These are phyloP conservation scores for Henckelia pumila DNA, from an alignment of 257 asterid species.

Conservation along the genomic window DNA sequence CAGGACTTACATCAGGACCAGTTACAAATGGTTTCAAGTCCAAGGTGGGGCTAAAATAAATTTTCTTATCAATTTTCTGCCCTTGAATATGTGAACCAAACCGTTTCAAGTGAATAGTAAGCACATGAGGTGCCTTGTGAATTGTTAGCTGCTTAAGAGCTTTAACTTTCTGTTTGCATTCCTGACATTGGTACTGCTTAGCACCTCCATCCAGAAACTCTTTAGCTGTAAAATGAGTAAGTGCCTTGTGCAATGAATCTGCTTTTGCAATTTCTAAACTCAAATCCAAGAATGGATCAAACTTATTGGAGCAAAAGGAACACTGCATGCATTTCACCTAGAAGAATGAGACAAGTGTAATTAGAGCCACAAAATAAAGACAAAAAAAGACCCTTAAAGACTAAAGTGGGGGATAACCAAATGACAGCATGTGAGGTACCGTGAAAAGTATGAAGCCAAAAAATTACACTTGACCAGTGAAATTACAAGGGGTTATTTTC, in stretches of 20 bases:
- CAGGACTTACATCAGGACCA: slow-evolving; percentile 73
- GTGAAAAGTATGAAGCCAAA: not conserved
- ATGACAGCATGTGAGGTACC: not conserved
- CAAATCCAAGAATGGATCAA: slow-evolving; percentile 88
- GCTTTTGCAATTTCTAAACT: slow-evolving; percentile 85
- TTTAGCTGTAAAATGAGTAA: slow-evolving; percentile 74
- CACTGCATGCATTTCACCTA: slow-evolving; percentile 98
- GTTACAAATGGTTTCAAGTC: slow-evolving; percentile 83
- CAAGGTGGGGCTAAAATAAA: slow-evolving; percentile 63
- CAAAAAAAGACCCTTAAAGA: not conserved
- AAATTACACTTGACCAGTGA: not conserved
- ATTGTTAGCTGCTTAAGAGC: slow-evolving; percentile 87
- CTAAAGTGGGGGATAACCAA: not conserved
- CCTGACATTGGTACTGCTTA: slow-evolving; percentile 85
- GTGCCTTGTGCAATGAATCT: slow-evolving; percentile 77
- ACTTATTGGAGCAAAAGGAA: slow-evolving; percentile 80
- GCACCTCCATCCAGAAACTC: slow-evolving; percentile 93
- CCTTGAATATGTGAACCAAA: slow-evolving; percentile 65
- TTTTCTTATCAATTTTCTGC: slow-evolving; percentile 64
- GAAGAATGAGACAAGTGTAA: slow-evolving; percentile 22
- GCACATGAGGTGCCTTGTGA: slow-evolving; percentile 86
- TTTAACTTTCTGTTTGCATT: slow-evolving; percentile 90
- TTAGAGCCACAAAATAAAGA: slow-evolving; percentile 6
- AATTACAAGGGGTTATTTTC: not conserved
- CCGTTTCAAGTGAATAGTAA: slow-evolving; percentile 85